Evolutionary conservation across 2,329 filamentous ascomycete species (phyloP).

Genomic region (Dactylellina drechsleri): DNA sequence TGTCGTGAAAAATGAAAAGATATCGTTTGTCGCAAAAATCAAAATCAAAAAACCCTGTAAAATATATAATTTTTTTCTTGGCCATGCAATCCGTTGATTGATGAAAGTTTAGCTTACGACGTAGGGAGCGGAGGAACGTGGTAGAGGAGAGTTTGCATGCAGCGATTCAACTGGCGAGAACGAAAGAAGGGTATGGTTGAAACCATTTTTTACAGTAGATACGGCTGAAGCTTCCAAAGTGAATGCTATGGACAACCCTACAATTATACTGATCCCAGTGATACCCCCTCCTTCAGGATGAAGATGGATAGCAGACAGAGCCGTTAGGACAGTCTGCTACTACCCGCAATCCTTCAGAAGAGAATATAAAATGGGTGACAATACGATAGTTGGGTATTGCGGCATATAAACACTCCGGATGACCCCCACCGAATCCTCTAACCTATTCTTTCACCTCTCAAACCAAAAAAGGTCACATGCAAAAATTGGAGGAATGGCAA

Average conservation of each 20-base stretch:
- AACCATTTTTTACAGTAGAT: slow-evolving; percentile 37
- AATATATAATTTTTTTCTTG: slow-evolving; percentile 21
- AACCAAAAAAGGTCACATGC: slow-evolving; percentile 14
- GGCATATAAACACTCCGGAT: slow-evolving; percentile 27
- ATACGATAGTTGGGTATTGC: slow-evolving; percentile 56
- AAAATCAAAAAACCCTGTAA: slow-evolving; percentile 41
- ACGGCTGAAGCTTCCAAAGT: slow-evolving; percentile 1
- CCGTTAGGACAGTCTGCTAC: slow-evolving; percentile 37
- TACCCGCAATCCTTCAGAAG: not conserved
- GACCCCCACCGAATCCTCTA: slow-evolving; percentile 24
- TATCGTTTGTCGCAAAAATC: slow-evolving; percentile 1
- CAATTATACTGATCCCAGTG: slow-evolving; percentile 55
- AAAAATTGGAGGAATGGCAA: slow-evolving; percentile 50
- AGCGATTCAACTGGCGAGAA: slow-evolving; percentile 22
- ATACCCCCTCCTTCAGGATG: slow-evolving; percentile 11
- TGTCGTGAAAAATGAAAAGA: slow-evolving; percentile 24
- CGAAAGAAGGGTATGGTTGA: slow-evolving; percentile 30
- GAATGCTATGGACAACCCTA: slow-evolving; percentile 53
- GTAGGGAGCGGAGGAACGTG: slow-evolving; percentile 52
- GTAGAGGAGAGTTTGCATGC: slow-evolving; percentile 6
- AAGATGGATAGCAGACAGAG: slow-evolving; percentile 20
- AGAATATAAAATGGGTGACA: slow-evolving; percentile 51
- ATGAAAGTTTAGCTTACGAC: slow-evolving; percentile 56
- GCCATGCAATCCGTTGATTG: slow-evolving; percentile 55
- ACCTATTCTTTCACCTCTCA: slow-evolving; percentile 14